These are phyloP conservation scores for Apostasia ramifera DNA, from an alignment of 106 monocot genomes.

Conservation along the genomic window DNA sequence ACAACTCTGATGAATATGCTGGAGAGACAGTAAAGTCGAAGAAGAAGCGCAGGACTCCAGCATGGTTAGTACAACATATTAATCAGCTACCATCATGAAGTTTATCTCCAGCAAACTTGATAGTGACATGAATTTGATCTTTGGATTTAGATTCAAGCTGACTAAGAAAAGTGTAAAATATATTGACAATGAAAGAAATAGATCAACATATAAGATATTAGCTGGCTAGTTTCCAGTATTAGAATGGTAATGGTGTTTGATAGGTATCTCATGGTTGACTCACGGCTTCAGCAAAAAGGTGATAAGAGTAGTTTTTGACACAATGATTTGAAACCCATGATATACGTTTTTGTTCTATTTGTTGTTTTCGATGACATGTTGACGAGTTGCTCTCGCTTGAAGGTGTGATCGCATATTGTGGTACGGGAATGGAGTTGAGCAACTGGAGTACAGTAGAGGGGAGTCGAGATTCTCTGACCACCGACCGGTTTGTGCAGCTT, in stretches of 20 bases:
- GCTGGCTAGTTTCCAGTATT: too few species aligned
- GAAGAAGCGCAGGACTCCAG: slow-evolving; percentile 81
- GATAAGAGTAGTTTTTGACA: too few species aligned
- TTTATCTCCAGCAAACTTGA: neutral
- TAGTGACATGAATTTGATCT: neutral
- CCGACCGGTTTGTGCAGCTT: slow-evolving; percentile 76
- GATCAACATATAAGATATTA: too few species aligned
- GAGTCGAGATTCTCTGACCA: slow-evolving; percentile 89
- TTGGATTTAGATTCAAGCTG: too few species aligned
- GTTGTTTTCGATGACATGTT: too few species aligned
- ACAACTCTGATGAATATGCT: slow-evolving; percentile 72
- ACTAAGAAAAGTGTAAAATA: too few species aligned
- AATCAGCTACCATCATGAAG: neutral
- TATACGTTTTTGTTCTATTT: too few species aligned
- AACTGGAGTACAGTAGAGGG: slow-evolving; percentile 65
- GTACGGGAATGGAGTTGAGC: slow-evolving; percentile 69
- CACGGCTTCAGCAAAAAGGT: too few species aligned
- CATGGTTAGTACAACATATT: slow-evolving; percentile 37
- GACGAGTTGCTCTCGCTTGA: neutral
- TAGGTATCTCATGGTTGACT: too few species aligned
- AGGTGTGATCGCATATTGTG: slow-evolving; percentile 91
- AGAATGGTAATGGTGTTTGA: too few species aligned
- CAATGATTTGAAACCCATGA: too few species aligned
- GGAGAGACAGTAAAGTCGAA: slow-evolving; percentile 69
- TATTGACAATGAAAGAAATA: too few species aligned